These are phyloP conservation scores for Vitis riparia DNA, from an alignment of 164 flowering plant genomes.

Conservation along the genomic window DNA sequence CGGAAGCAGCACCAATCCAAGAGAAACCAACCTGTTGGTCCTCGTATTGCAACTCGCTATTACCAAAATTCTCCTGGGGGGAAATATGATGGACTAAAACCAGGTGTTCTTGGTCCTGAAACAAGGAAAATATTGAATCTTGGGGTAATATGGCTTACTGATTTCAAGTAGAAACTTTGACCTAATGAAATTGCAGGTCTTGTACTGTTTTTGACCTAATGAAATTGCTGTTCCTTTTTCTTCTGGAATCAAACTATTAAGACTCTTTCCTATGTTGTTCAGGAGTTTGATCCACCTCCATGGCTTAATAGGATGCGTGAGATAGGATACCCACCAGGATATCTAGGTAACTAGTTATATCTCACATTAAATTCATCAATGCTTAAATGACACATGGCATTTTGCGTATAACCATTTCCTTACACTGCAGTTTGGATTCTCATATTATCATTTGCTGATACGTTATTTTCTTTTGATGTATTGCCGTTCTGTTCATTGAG, in stretches of 20 bases:
- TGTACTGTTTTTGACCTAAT: too few relatives aligned
- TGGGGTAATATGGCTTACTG: slow-evolving; percentile 53
- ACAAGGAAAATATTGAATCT: slow-evolving; percentile 75
- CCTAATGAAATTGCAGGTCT: too few relatives aligned
- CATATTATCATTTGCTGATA: too few relatives aligned
- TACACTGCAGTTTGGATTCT: too few relatives aligned
- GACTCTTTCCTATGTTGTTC: slow-evolving; percentile 15
- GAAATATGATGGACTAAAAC: slow-evolving; percentile 84
- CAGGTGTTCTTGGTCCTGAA: slow-evolving; percentile 78
- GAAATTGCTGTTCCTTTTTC: too few relatives aligned
- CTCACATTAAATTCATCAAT: too few relatives aligned
- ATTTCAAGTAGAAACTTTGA: not conserved
- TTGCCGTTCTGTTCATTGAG: too few relatives aligned
- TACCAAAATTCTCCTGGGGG: slow-evolving; percentile 83
- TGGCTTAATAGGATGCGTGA: slow-evolving; percentile 97
- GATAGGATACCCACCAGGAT: slow-evolving; percentile 96
- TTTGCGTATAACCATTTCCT: not conserved
- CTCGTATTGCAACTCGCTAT: slow-evolving; percentile 67
- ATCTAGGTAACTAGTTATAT: slow-evolving; percentile 55
- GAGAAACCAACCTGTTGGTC: slow-evolving; percentile 44
- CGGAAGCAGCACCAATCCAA: slow-evolving; percentile 65
- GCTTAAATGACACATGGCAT: too few relatives aligned
- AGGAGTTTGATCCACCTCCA: slow-evolving; percentile 99
- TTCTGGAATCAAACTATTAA: not conserved
- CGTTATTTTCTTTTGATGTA: too few relatives aligned